Base-by-base conservation (phyloP, 2,329 filamentous ascomycete species). In the Bimuria novae-zelandiae region DNA sequence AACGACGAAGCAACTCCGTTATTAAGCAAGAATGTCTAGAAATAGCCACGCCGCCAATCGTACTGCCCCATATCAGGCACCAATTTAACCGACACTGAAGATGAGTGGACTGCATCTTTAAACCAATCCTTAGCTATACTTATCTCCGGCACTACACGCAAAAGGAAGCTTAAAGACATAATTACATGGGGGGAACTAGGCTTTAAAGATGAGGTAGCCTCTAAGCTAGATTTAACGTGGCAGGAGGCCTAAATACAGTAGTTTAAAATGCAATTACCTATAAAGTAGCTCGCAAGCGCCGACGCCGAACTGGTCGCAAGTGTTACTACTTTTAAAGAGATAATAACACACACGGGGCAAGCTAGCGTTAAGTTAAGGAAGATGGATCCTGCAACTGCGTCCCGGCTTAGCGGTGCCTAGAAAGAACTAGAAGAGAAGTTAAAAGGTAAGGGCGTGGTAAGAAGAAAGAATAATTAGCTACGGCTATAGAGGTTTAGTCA, bases 181-280 rank as follows among this genome's bases (percentile, higher is more conserved):
- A 14, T 32, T 19, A 23, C 16, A 22, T 46, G 16, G 27, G 27
- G 42, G 27, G 29, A 46, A 1, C 14, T 19, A 22, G 42, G 6
- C 42, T 46, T 46, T 17, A 17, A 40, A 40, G 16, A 40, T 21
- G 14, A 23, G 7, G 16, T 17, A 40, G 21, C 14, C 36, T 46
- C 27, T 35, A 19, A 46, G 25, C 42, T 32, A 46, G 42, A 46
- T 27, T 46, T 35, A 35, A 46, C 27, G 17, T 46, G 16, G 42
- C 11, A 46, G 42, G 29, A 46, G 14, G 29, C 29, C 27, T 22
- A 46, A 27, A 35, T 35, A 23, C 7, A 46, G 27, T 46, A 19
- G 42, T 27, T 46, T 46, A 8, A 46, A 23, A 46, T 46, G n/a
- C 7, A 35, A 32, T 46, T 19, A 35, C n/a, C 22, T 17, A 46